Evolutionary conservation across 2,329 filamentous ascomycete species (phyloP).

Genomic region (Trichoderma sp.): DNA sequence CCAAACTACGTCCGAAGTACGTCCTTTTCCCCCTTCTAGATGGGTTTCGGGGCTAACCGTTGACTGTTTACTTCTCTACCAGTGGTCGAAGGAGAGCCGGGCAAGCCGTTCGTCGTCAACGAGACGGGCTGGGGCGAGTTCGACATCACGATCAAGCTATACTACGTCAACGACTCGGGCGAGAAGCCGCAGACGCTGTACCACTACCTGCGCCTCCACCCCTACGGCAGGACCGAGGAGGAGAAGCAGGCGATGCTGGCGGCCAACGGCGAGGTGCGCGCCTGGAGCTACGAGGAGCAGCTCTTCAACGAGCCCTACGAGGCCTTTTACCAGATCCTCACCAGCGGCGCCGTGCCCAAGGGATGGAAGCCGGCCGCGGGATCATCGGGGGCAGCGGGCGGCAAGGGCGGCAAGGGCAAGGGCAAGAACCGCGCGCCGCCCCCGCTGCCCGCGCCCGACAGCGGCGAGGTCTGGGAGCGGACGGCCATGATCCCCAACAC

Average conservation of each 20-base stretch:
- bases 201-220: conserved; percentile 88
- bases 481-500: conserved; percentile 74
- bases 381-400: conserved; percentile 47
- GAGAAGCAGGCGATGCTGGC: conserved; percentile 63
- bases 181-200: conserved; percentile 97
- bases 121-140: conserved; percentile 99
- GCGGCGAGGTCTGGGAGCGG: conserved; percentile 62
- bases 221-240: conserved; percentile 81
- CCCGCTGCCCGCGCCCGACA: conserved; percentile 42
- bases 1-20: conserved; percentile 81
- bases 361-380: conserved; percentile 49
- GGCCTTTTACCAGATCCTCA: conserved; percentile 85
- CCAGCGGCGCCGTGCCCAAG: conserved; percentile 64
- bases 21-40: neutral
- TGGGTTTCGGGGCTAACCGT: conserved; percentile 11
- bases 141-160: conserved; percentile 91
- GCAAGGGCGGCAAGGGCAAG: conserved; percentile 57
- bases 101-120: conserved; percentile 75
- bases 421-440: conserved; percentile 47
- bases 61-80: neutral
- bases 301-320: conserved; percentile 97
- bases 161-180: conserved; percentile 82
- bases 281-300: conserved; percentile 89
- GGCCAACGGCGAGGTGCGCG: conserved; percentile 66
- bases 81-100: conserved; percentile 71